Conservation (phyloP, 805 yeast species). For the Nakazawaea wyomingensis region DNA sequence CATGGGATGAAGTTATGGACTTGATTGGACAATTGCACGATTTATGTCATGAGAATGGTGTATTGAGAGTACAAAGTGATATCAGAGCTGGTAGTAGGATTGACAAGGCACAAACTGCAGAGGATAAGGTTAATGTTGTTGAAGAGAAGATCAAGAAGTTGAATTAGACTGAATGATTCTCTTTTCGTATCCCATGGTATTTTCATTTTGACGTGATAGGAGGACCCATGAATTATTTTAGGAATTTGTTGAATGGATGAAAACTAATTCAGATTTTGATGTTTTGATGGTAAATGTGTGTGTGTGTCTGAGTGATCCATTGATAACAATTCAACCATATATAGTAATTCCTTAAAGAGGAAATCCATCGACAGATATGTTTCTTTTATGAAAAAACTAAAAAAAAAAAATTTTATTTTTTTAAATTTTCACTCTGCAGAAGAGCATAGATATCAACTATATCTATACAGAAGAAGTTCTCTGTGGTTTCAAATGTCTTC, state of each 20-base stretch:
- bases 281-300: no score
- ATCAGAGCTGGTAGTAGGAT: slow-evolving; percentile 82
- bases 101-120: slow-evolving; percentile 68
- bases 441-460: neutral
- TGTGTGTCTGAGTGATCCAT: no score
- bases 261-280: no score
- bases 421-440: neutral
- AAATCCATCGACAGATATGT: slow-evolving; percentile 12
- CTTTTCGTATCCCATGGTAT: no score
- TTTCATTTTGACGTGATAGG: no score
- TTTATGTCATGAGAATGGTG: slow-evolving; percentile 63
- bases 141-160: slow-evolving; percentile 38
- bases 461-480: no score
- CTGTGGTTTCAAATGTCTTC: no score
- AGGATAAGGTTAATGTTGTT: slow-evolving; percentile 67
- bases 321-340: neutral
- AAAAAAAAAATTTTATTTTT: neutral
- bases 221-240: no score
- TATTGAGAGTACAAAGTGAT: slow-evolving; percentile 77
- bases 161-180: no score
- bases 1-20: slow-evolving; percentile 85
- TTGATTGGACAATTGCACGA: slow-evolving; percentile 77
- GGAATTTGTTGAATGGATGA: no score
- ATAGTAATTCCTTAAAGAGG: neutral
- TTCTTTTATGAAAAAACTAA: neutral